Percentiles rank a stretch among this genome's conserved stretches.
phyloP scores from a whole-genome alignment of 2,329 filamentous ascomycete species.

The Fusarium anthophilum region DNA sequence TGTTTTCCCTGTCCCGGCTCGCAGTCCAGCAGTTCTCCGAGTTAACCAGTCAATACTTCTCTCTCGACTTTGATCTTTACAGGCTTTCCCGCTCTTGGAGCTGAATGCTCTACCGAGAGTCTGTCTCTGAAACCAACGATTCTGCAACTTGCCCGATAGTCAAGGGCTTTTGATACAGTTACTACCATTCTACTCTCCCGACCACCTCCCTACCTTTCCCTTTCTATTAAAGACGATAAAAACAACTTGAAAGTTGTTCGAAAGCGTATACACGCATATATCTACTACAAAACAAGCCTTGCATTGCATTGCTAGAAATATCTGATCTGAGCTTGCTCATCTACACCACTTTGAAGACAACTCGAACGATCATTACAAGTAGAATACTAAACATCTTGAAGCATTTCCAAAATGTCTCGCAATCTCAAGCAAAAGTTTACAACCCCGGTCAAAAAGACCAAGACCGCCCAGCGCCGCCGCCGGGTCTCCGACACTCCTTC shows the following conservation, averaged over 20 bases:
- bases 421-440: constrained; percentile 61
- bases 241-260: constrained; percentile 4
- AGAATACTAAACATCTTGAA: not conserved
- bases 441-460: constrained; percentile 55
- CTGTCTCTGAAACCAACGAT: constrained; percentile 51
- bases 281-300: not conserved
- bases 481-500: constrained; percentile 60
- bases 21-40: constrained; percentile 91
- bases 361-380: not conserved
- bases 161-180: constrained; percentile 39
- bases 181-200: constrained; percentile 4
- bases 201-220: not conserved
- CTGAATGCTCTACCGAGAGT: constrained; percentile 49
- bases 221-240: not conserved
- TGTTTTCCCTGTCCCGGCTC: constrained; percentile 61
- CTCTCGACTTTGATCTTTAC: constrained; percentile 73
- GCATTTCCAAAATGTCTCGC: constrained; percentile 56
- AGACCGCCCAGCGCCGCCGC: constrained; percentile 55
- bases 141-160: constrained; percentile 44
- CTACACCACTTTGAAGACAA: not conserved
- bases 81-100: constrained; percentile 61
- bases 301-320: not conserved
- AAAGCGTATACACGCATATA: not conserved
- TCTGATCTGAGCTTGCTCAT: not conserved
- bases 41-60: constrained; percentile 62